These are phyloP conservation scores for Coniochaeta sp. DNA, from an alignment of 2,329 filamentous ascomycete genomes.

Conservation along the genomic window DNA sequence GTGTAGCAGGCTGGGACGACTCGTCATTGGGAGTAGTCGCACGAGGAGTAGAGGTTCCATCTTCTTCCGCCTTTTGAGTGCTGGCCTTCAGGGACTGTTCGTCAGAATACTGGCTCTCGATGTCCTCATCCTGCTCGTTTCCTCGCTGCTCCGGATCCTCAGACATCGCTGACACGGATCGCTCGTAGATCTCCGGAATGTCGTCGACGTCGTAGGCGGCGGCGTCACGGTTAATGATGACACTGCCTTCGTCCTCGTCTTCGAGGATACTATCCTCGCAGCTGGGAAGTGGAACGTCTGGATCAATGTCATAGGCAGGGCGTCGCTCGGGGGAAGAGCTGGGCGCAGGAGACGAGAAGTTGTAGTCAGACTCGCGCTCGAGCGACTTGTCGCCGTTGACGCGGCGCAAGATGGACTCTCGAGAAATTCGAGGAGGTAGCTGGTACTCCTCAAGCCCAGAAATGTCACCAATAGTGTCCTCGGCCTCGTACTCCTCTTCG, in stretches of 20 bases:
- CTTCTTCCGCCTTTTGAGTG: conserved; percentile 28
- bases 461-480: conserved; percentile 54
- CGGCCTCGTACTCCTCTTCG: conserved; percentile 41
- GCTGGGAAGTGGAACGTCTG: conserved; percentile 84
- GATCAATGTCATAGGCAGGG: conserved; percentile 55
- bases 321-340: conserved; percentile 51
- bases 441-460: conserved; percentile 56
- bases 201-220: conserved; percentile 42
- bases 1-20: conserved; percentile 4
- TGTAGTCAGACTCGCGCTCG: conserved; percentile 55
- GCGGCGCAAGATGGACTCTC: conserved; percentile 87
- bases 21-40: conserved; percentile 31
- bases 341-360: conserved; percentile 55
- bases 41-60: conserved; percentile 45
- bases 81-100: conserved; percentile 20
- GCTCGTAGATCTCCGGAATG: conserved; percentile 60
- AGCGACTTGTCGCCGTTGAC: conserved; percentile 60
- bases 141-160: conserved; percentile 17
- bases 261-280: conserved; percentile 63
- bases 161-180: conserved; percentile 33
- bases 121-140: conserved; percentile 30
- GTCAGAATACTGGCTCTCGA: conserved; percentile 49
- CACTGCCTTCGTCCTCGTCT: conserved; percentile 46
- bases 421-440: conserved; percentile 72
- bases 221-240: conserved; percentile 59